Percentiles rank a stretch among this genome's conserved stretches.
Evolutionary conservation across 2,329 filamentous ascomycete species (phyloP).

Genomic region (Domatiomyces globalis): DNA sequence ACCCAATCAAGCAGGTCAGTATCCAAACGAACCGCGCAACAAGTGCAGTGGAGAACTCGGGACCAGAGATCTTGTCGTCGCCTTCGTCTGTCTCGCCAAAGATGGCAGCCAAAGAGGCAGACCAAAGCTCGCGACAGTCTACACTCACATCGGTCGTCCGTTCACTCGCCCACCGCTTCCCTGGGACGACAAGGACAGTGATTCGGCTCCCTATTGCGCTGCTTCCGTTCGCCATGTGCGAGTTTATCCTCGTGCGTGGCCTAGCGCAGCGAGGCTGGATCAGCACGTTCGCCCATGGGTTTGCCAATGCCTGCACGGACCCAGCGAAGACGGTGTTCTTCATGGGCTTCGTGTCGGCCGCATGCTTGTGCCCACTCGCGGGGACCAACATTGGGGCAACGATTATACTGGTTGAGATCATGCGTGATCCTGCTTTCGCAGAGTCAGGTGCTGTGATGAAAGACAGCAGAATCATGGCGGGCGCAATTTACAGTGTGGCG

Average conservation of each 20-base stretch:
- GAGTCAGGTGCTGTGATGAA: conserved; percentile 5
- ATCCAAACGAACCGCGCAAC: neutral
- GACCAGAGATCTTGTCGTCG: neutral
- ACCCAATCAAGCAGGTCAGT: neutral
- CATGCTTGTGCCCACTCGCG: conserved; percentile 16
- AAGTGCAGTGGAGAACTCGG: neutral
- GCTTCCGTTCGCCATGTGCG: conserved; percentile 18
- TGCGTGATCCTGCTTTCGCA: conserved; percentile 13
- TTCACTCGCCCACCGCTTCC: conserved; percentile 10
- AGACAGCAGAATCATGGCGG: conserved; percentile 10
- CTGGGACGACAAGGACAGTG: conserved; percentile 11
- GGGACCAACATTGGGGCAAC: conserved; percentile 19
- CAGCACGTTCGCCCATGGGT: conserved; percentile 13
- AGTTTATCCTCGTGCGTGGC: conserved; percentile 18
- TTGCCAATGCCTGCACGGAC: conserved; percentile 14
- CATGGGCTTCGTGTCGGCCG: conserved; percentile 16
- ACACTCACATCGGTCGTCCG: conserved; percentile 9
- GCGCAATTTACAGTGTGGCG: conserved; percentile 14
- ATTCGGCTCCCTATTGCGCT: conserved; percentile 14
- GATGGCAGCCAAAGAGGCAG: neutral
- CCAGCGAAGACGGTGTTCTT: conserved; percentile 15
- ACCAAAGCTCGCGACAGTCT: neutral
- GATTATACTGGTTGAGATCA: conserved; percentile 19
- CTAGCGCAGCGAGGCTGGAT: conserved; percentile 17
- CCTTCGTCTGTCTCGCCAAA: neutral